These are phyloP conservation scores for Erythrobasidium yunnanense DNA, from an alignment of 768 basidiomycete species.

Conservation along the genomic window DNA sequence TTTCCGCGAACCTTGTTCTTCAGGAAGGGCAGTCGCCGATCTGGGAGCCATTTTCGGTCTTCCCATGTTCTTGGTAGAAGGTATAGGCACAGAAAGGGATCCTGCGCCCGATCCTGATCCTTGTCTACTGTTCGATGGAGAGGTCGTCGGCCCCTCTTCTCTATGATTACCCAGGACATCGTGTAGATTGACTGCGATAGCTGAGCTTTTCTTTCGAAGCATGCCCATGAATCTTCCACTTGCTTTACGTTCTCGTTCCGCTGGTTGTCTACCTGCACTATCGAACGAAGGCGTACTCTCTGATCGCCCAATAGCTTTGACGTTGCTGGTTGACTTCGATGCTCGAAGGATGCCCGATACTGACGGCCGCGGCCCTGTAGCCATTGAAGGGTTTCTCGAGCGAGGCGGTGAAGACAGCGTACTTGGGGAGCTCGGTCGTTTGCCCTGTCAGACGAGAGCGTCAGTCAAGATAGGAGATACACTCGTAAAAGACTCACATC, in stretches of 20 bases:
- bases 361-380: neutral
- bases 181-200: slow-evolving; percentile 11
- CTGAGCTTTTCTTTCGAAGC: slow-evolving; percentile 12
- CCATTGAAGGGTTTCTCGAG: neutral
- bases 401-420: neutral
- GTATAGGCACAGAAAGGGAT: neutral
- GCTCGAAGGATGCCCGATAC: neutral
- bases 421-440: neutral
- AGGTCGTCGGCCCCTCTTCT: neutral
- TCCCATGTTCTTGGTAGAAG: neutral
- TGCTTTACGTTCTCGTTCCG: slow-evolving; percentile 6
- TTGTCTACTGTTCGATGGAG: neutral
- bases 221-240: slow-evolving; percentile 23
- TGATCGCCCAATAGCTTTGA: neutral
- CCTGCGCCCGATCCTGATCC: neutral
- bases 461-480: too few species aligned
- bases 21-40: neutral
- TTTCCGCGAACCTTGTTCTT: neutral
- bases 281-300: slow-evolving; percentile 1
- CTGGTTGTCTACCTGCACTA: neutral
- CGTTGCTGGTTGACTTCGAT: neutral
- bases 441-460: too few species aligned
- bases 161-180: neutral
- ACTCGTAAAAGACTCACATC: too few species aligned
- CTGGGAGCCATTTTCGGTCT: slow-evolving; percentile 10